Conservation (phyloP, 352 stramenopile genomes). For the Globisporangium abappressorium region DNA sequence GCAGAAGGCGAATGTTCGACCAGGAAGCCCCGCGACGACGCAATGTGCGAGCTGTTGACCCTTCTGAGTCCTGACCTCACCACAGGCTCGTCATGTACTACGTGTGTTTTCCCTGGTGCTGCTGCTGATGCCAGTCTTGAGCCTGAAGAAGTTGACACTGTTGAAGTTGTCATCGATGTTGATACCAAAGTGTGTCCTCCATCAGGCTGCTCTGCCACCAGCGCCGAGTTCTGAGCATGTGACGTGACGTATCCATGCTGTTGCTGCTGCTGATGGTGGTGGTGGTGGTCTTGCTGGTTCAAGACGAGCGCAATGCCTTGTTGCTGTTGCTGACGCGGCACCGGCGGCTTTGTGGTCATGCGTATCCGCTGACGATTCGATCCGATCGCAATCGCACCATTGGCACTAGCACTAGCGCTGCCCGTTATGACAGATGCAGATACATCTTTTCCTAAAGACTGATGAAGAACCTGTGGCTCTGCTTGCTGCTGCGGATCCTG, state of each 20-base stretch:
- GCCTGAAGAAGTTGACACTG: background rate
- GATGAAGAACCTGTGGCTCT: background rate
- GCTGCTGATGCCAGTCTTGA: background rate
- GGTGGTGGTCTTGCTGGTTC: constrained; percentile 16
- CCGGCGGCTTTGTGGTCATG: constrained; percentile 46
- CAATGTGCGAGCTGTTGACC: background rate
- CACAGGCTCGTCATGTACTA: background rate
- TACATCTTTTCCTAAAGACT: background rate
- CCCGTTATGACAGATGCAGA: background rate
- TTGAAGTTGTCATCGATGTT: background rate
- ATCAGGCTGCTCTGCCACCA: background rate
- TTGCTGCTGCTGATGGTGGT: background rate
- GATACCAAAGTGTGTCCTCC: background rate
- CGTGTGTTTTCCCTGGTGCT: background rate
- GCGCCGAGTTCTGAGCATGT: background rate
- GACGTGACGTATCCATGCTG: background rate
- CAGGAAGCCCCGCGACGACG: background rate
- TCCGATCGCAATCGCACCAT: constrained; percentile 32
- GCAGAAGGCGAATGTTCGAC: background rate
- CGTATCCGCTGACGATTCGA: constrained; percentile 52
- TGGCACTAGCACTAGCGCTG: background rate
- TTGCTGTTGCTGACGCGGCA: constrained; percentile 41
- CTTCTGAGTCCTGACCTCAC: background rate
- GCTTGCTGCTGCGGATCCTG: background rate
- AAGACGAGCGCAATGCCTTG: constrained; percentile 1